A percentile compares a stretch with the other conserved stretches of the same genome.
These are phyloP conservation scores for Dendrobium huoshanense DNA, from an alignment of 106 monocot species.

Conservation along the genomic window DNA sequence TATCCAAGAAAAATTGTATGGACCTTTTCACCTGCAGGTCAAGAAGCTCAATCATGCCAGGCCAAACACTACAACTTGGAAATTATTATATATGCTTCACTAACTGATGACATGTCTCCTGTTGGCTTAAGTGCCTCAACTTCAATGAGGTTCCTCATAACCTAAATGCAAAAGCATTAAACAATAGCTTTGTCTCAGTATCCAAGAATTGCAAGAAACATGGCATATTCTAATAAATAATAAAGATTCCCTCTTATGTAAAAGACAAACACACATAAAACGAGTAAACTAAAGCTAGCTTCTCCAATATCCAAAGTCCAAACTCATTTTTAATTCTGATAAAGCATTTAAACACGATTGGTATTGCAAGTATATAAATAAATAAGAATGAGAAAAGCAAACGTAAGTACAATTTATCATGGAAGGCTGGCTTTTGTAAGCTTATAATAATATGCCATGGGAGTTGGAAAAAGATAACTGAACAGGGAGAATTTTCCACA, in stretches of 20 bases:
- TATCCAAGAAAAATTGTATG: slow-evolving; percentile 89
- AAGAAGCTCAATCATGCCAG: slow-evolving; percentile 6
- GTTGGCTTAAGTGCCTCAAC: slow-evolving; percentile 91
- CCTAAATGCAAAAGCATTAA: slow-evolving; percentile 33
- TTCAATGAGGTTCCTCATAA: slow-evolving; percentile 71
- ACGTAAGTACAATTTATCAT: not conserved
- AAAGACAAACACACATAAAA: not conserved
- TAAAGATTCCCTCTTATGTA: not conserved
- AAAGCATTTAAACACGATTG: not conserved
- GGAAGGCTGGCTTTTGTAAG: not conserved
- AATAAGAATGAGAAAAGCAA: not conserved
- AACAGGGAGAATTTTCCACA: too few relatives aligned
- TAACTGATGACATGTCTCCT: slow-evolving; percentile 82
- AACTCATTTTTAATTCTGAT: not conserved
- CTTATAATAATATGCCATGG: not conserved
- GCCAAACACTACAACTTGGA: not conserved
- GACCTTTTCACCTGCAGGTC: slow-evolving; percentile 74
- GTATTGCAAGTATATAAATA: not conserved
- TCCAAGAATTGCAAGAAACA: not conserved
- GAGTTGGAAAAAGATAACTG: not conserved
- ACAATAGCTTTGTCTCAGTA: not conserved
- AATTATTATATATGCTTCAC: slow-evolving; percentile 18
- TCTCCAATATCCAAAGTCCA: not conserved
- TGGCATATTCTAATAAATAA: not conserved
- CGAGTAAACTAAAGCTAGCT: too few relatives aligned